Conservation (phyloP, 2,329 filamentous ascomycete species). For the Blastomyces silverae region DNA sequence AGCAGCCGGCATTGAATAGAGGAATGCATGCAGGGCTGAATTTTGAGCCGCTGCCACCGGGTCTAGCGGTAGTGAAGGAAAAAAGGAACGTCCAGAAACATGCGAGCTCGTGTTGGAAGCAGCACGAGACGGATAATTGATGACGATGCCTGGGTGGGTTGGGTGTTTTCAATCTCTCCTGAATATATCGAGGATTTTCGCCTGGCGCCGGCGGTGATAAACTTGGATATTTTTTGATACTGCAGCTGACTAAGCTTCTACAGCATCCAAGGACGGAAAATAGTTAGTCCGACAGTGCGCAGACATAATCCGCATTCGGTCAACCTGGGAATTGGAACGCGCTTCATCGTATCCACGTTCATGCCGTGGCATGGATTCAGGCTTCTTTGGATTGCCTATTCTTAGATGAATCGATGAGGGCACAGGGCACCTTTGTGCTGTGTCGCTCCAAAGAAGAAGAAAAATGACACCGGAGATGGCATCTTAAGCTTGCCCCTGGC, state of each 20-base stretch:
- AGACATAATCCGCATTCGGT: not conserved
- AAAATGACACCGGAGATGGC: not conserved
- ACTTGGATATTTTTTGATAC: not conserved
- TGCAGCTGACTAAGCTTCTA: not conserved
- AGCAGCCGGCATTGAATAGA: slow-evolving; percentile 37
- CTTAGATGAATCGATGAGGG: not conserved
- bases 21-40: slow-evolving; percentile 24
- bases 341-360: not conserved
- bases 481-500: not conserved
- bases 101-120: slow-evolving; percentile 1
- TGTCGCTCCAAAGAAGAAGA: not conserved
- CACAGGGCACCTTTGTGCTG: not conserved
- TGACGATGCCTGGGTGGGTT: not conserved
- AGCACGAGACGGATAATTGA: not conserved
- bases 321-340: no score
- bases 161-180: not conserved
- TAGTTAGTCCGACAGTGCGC: not conserved
- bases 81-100: slow-evolving; percentile 3
- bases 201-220: no score
- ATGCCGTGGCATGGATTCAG: not conserved
- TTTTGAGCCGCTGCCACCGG: slow-evolving; percentile 19
- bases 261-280: not conserved
- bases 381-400: not conserved
- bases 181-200: no score
- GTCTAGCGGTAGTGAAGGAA: slow-evolving; percentile 9